Conservation (phyloP, 495 filamentous ascomycete species). For the Talaromyces thailandensis region DNA sequence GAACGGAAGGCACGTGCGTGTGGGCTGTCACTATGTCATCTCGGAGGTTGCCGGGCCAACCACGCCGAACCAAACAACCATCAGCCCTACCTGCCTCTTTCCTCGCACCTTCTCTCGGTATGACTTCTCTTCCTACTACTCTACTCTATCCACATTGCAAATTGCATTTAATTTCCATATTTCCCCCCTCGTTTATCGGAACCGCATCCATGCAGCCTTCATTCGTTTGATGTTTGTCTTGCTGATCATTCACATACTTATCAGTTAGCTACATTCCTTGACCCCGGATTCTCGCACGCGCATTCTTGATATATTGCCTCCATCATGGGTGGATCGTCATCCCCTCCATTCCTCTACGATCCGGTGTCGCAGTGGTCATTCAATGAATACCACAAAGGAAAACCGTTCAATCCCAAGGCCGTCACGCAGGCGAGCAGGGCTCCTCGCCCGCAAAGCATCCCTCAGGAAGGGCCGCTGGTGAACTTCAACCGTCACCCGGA, state of each 20-base stretch:
- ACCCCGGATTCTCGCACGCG: conserved; percentile 17
- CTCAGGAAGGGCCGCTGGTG: conserved; percentile 64
- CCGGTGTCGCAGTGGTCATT: conserved; percentile 37
- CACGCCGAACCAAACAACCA: not conserved
- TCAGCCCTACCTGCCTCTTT: not conserved
- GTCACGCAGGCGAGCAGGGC: conserved; percentile 64
- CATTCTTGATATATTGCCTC: conserved; percentile 9
- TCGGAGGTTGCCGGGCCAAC: conserved; percentile 5
- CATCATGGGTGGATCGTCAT: conserved; percentile 44
- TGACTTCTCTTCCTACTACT: not conserved
- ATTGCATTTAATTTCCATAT: not conserved
- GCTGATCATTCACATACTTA: conserved; percentile 2
- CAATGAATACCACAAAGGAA: conserved; percentile 23
- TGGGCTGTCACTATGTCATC: not conserved
- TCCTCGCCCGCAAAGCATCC: conserved; percentile 44
- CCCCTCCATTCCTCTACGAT: conserved; percentile 74
- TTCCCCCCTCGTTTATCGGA: not conserved
- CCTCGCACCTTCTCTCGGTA: not conserved
- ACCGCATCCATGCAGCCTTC: not conserved
- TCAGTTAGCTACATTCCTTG: conserved; percentile 21
- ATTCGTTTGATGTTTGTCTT: not conserved
- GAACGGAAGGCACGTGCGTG: not conserved
- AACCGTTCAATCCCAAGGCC: conserved; percentile 72
- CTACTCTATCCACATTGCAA: not conserved
- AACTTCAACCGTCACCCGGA: conserved; percentile 76